Percentiles rank a stretch among this genome's conserved stretches.
Evolutionary conservation across 177 flowering plant species (phyloP).

Genomic region (Vitis hybrid): DNA sequence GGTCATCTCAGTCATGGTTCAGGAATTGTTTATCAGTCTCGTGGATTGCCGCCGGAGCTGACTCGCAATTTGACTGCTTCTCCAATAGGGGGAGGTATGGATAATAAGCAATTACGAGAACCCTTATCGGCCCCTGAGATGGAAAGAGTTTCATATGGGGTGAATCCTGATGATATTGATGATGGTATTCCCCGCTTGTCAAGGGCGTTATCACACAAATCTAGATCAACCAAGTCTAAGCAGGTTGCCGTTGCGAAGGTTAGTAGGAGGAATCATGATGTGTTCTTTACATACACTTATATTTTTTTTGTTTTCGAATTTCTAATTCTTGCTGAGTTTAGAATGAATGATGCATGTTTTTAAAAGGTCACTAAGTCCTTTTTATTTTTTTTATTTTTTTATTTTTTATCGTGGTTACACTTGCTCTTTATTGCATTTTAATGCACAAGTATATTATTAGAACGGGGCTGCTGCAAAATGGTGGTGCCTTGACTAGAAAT

Average conservation of each 20-base stretch:
- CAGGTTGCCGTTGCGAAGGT: constrained; percentile 54
- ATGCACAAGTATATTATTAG: no score
- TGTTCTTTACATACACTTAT: background rate
- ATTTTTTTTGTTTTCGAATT: background rate
- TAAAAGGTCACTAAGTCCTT: no score
- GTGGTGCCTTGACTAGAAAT: no score
- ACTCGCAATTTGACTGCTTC: constrained; percentile 22
- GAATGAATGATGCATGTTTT: background rate
- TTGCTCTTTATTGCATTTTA: no score
- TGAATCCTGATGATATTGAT: constrained; percentile 19
- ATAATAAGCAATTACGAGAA: constrained; percentile 36
- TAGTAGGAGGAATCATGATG: constrained; percentile 3
- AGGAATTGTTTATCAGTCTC: constrained; percentile 35
- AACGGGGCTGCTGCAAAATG: no score
- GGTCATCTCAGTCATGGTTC: constrained; percentile 34
- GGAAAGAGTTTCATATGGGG: constrained; percentile 15
- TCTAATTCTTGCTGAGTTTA: background rate
- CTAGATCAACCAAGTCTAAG: constrained; percentile 43
- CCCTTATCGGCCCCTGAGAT: constrained; percentile 48
- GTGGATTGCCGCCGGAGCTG: constrained; percentile 25
- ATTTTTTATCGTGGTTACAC: no score
- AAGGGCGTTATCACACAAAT: constrained; percentile 40
- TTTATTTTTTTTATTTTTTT: no score
- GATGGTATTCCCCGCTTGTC: constrained; percentile 50
- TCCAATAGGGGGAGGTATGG: constrained; percentile 22